Percentiles rank a stretch among this genome's conserved stretches.
phyloP scores from a whole-genome alignment of 1,284 basidiomycete species.

The Thecaphora thlaspeos region DNA sequence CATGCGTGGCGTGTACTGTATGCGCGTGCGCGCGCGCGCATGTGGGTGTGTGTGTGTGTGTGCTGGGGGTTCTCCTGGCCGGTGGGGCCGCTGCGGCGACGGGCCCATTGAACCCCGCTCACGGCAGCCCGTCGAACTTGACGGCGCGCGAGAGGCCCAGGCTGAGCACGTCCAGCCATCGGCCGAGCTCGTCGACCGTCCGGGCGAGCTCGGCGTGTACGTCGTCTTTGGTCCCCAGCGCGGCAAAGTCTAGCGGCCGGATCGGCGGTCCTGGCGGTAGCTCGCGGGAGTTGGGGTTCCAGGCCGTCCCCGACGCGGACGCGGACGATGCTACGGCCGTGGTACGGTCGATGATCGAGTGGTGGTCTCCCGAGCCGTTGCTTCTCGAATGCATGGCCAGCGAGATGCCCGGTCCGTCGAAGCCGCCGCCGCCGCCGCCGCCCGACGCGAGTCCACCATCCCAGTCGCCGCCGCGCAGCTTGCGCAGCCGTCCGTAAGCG shows the following conservation, averaged over 20 bases:
- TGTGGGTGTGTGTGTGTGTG: too few species aligned
- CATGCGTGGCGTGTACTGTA: too few species aligned
- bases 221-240: slow-evolving; percentile 66
- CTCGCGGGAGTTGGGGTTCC: not conserved
- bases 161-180: slow-evolving; percentile 76
- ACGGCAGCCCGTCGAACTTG: slow-evolving; percentile 2
- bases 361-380: too few species aligned
- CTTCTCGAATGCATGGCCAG: too few species aligned
- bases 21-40: too few species aligned
- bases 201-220: slow-evolving; percentile 72
- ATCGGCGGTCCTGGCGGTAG: slow-evolving; percentile 59
- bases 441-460: not conserved
- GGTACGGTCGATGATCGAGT: not conserved
- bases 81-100: too few species aligned
- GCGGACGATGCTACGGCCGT: slow-evolving; percentile 2
- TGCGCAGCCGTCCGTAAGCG: slow-evolving; percentile 11
- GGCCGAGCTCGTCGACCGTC: slow-evolving; percentile 75
- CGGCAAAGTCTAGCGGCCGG: slow-evolving; percentile 69
- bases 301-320: not conserved
- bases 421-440: not conserved
- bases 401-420: not conserved
- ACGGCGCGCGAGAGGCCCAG: slow-evolving; percentile 59
- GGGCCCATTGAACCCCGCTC: too few species aligned
- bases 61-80: too few species aligned
- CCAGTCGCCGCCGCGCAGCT: slow-evolving; percentile 4